Base-by-base conservation (phyloP, 371 early-diverging fungal species). In the Saksenaea vasiformis region DNA sequence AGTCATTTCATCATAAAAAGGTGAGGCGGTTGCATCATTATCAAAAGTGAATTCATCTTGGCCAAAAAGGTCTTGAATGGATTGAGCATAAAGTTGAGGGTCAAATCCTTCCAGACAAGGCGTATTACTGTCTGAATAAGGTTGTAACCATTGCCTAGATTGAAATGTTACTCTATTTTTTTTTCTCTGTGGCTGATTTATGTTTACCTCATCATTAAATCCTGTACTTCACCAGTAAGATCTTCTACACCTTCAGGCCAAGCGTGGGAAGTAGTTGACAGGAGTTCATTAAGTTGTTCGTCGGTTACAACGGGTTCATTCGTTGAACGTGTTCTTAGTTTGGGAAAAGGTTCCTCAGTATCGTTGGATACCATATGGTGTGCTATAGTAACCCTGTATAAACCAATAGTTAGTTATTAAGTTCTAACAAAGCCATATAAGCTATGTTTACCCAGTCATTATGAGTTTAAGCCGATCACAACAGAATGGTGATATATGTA, bases 171-270 rank as follows among this genome's bases (percentile, higher is more conserved):
- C 5, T 47, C 17, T 22, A 8, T 41, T 37, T 36, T 56, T 56
- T 34, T 41, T 56, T 61, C 56, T 56, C 47, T 54, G 31, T 31
- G 51, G 24, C 51, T 47, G 51, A 47, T 47, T 8, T 47, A 22
- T 36, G 15, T 41, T 41, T 71, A 80, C 80, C 77, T 74, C 67
- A 80, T 68, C 76, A 80, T 71, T 17, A 77, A 57, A 34, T 77
- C 76, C 58, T 77, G 75, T 14, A 80, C 77, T 66, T 80, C 80
- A 15, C 69, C 69, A 10, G 80, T 80, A 61, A 80, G 61, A 64
- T 80, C 80, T 54, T 80, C 80, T 13, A 80, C 70, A 14, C 69
- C 60, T 0, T 59, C 60, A 24, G 54, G 35, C 51, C 51, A 47
- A 26, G 64, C 31, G 43, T 43, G 47, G 1, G 55, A 54, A 24